Evolutionary conservation across 352 stramenopile species (phyloP), one percentile per base, ranked within the genome.

Genomic region (Phytopythium helicoides): DNA sequence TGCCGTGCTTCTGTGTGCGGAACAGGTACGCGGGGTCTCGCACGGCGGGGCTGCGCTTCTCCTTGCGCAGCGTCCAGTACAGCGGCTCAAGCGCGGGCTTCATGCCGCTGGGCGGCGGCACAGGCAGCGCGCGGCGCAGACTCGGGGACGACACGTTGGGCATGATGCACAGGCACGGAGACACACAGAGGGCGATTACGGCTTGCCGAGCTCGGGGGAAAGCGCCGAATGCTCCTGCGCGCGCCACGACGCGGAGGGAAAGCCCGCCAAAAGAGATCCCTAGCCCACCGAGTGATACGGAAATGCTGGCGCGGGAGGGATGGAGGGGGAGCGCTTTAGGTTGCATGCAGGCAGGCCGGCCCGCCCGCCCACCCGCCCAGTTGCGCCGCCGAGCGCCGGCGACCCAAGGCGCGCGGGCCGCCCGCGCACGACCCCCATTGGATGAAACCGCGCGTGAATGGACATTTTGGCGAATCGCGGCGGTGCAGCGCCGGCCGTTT

Each of bases 1-100:
- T 88, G 42, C 79, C 77, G 51, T 89, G 60, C 12, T 48, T 56
- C 57, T 90, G 81, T 18, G 80, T 68, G 3, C 51, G 46, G 1
- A 49, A 39, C 7, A 89, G 53, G 57, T 88, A 90, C 40, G 58
- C 52, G 11, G 62, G 58, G 49, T 85, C 62, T 28, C 70, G 67
- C 33, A 46, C 1, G 3, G 25, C 57, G 23, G 52, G 14, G 58
- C 63, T 61, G 52, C 70, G 61, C 42, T 71, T 68, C 56, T 74
- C 60, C 60, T 73, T 79, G 19, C 65, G 44, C 16, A 80, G 64
- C 15, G 60, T 44, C 50, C 69, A 75, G 26, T 68, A 70, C 28
- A 82, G 66, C 34, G 63, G 51, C 48, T 77, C 68, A 33, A 68
- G 54, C 31, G 59, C 39, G 16, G 51, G 59, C 18, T 57, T 42